Evolutionary conservation across 2,329 filamentous ascomycete species (phyloP), one percentile per base, ranked within the genome.

Genomic region (Seiridium cupressi): DNA sequence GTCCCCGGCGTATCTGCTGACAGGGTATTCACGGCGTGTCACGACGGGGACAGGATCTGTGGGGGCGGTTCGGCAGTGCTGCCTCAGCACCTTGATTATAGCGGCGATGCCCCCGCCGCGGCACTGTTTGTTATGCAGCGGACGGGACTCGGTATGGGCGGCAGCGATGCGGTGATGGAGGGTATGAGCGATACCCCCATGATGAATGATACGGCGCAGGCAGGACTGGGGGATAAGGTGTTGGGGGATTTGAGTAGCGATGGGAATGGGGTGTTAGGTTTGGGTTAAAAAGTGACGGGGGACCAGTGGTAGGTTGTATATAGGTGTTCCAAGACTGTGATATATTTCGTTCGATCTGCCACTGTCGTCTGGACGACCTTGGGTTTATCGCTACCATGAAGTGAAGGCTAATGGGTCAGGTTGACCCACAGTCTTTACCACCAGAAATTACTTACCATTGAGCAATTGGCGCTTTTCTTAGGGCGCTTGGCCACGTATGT

Each of bases 71-170:
- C 64, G 48, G 51, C 66, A 8, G 64, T 73, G 13, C 59, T 62
- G 13, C 54, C 60, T 3, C 54, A 64, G 13, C 72, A 74, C 60
- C 58, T 72, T 57, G 69, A 65, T 0, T 72, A 73, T 42, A 61
- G 58, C 1, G 35, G 35, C 44, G 63, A 73, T 35, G 66, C 64
- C 0, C 58, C 35, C 1, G 55, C 61, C 10, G 69, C 69, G 2
- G 69, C 70, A 1, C 51, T 62, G 5, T 72, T 69, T 48, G 63
- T 69, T 8, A 60, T 66, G 35, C 62, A 68, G 54, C 61, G 62
- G 62, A 69, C 67, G 35, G 61, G 57, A 7, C 59, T 68, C n/a
- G 67, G 67, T 3, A 40, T 69, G 51, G 67, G 66, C 47, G 66
- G 66, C 44, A 55, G 58, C 3, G 67, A 69, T 38, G 67, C 67